Percentiles rank a stretch among this genome's conserved stretches.
phyloP scores from a whole-genome alignment of 1,139 yeast species.

The Geotrichum candidum region DNA sequence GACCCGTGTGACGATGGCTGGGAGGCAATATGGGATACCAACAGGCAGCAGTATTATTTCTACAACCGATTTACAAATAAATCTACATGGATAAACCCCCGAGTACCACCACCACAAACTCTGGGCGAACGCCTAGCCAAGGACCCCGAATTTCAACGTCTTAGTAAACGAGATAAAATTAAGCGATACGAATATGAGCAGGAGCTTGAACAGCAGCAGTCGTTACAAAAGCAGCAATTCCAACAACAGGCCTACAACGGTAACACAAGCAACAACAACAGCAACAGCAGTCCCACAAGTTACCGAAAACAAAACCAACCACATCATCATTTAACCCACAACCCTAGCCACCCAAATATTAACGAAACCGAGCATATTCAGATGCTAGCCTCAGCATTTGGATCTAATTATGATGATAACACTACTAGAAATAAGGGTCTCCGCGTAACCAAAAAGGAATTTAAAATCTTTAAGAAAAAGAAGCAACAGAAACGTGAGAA shows the following conservation, averaged over 20 bases:
- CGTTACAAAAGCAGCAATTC: background rate
- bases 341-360: slow-evolving; percentile 6
- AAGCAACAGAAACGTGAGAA: slow-evolving; percentile 26
- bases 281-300: no score
- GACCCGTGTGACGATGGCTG: slow-evolving; percentile 28
- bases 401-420: background rate
- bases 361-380: slow-evolving; percentile 22
- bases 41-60: slow-evolving; percentile 25
- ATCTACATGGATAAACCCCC: slow-evolving; percentile 31
- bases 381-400: slow-evolving; percentile 23
- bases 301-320: background rate
- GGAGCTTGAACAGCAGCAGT: background rate
- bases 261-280: no score
- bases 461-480: slow-evolving; percentile 23
- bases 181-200: slow-evolving; percentile 19
- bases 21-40: slow-evolving; percentile 31
- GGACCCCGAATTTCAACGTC: slow-evolving; percentile 20
- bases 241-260: background rate
- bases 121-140: slow-evolving; percentile 20
- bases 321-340: background rate
- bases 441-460: slow-evolving; percentile 25
- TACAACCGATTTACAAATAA: slow-evolving; percentile 27
- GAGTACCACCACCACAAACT: slow-evolving; percentile 18
- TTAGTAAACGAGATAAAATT: slow-evolving; percentile 20
- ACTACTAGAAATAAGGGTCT: background rate